phyloP scores from a whole-genome alignment of 345 rosid genomes.

The Psidium friedrichsthalianum region DNA sequence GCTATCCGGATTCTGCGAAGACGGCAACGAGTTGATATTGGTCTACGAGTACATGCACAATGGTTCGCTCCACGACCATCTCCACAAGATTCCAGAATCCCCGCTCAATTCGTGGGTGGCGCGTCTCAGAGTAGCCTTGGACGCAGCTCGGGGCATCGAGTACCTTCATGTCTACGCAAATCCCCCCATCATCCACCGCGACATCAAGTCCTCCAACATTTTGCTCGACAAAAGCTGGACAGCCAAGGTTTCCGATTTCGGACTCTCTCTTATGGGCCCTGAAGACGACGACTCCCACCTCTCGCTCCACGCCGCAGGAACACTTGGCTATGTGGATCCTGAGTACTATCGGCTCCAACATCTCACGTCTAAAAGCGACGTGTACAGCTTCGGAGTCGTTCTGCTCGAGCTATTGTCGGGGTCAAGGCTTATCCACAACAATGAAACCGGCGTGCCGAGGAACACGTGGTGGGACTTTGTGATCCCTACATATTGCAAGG shows the following conservation, averaged over 20 bases:
- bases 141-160: constrained; percentile 65
- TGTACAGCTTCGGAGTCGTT: constrained; percentile 71
- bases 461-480: constrained; percentile 65
- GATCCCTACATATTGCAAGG: constrained; percentile 48
- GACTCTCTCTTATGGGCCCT: constrained; percentile 62
- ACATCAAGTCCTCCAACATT: constrained; percentile 76
- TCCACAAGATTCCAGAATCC: constrained; percentile 31
- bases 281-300: constrained; percentile 42
- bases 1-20: constrained; percentile 63
- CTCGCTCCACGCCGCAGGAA: constrained; percentile 60
- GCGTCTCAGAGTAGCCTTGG: constrained; percentile 50
- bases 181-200: constrained; percentile 73
- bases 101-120: constrained; percentile 52
- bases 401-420: constrained; percentile 60
- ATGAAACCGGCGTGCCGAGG: constrained; percentile 31
- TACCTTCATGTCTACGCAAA: constrained; percentile 59
- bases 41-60: constrained; percentile 63
- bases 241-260: constrained; percentile 73
- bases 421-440: constrained; percentile 45
- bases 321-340: constrained; percentile 72
- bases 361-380: constrained; percentile 57
- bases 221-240: constrained; percentile 40
- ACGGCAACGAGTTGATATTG: constrained; percentile 34
- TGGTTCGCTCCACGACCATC: constrained; percentile 65
- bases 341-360: constrained; percentile 69